Percentiles rank a stretch among this genome's conserved stretches.
These are phyloP conservation scores for Emmonsiellopsis sp. DNA, from an alignment of 2,329 filamentous ascomycete genomes.

Conservation along the genomic window DNA sequence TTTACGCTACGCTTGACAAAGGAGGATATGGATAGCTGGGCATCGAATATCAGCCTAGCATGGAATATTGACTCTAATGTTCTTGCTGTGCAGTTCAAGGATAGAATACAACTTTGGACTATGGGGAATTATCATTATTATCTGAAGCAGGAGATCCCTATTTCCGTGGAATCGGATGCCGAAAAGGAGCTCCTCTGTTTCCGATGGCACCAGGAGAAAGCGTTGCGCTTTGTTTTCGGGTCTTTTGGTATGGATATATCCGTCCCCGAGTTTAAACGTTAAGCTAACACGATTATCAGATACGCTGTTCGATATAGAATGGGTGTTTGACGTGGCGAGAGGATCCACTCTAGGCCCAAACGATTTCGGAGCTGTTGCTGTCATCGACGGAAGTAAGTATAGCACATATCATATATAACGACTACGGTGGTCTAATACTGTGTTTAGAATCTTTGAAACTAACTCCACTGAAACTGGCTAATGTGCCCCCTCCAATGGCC, in stretches of 20 bases:
- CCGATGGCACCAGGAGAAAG: constrained; percentile 77
- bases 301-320: constrained; percentile 53
- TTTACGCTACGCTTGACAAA: constrained; percentile 66
- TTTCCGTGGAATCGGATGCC: constrained; percentile 21
- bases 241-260: constrained; percentile 35
- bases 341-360: constrained; percentile 61
- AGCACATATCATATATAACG: background rate
- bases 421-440: constrained; percentile 15
- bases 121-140: constrained; percentile 98
- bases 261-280: background rate
- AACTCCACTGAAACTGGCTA: constrained; percentile 73
- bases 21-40: constrained; percentile 47
- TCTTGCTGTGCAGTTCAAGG: constrained; percentile 65
- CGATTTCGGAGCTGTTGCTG: constrained; percentile 70
- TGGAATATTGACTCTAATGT: constrained; percentile 95
- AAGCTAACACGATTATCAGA: constrained; percentile 17
- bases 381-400: constrained; percentile 65
- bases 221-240: constrained; percentile 56
- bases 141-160: constrained; percentile 75
- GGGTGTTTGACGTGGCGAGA: constrained; percentile 56
- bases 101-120: constrained; percentile 86
- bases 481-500: constrained; percentile 88
- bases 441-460: constrained; percentile 56
- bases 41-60: constrained; percentile 54
- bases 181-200: constrained; percentile 21